A percentile compares a stretch with the other conserved stretches of the same genome.
These are phyloP conservation scores for Cytospora paraplurivora DNA, from an alignment of 2,329 filamentous ascomycete genomes.

Conservation along the genomic window DNA sequence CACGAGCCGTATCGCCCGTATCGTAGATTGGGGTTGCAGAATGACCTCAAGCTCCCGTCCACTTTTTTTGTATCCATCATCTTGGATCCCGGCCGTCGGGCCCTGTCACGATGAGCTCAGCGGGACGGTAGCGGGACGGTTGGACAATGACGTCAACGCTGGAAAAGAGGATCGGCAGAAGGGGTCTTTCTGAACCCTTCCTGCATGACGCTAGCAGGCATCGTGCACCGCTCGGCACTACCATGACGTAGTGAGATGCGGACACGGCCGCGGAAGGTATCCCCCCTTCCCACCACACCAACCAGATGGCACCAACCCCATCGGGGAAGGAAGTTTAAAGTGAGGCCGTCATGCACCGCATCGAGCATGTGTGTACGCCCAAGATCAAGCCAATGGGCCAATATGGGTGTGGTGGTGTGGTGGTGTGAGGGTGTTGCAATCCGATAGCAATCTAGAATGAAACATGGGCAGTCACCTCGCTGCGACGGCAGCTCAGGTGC, in stretches of 20 bases:
- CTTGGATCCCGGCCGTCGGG: background rate
- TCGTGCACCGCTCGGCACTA: background rate
- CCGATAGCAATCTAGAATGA: background rate
- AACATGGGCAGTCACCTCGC: background rate
- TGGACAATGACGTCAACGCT: background rate
- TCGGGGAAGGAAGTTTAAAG: conserved; percentile 11
- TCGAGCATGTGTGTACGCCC: conserved; percentile 4
- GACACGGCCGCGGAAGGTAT: conserved; percentile 7
- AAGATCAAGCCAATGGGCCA: background rate
- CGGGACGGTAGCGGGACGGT: background rate
- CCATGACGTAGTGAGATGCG: conserved; percentile 8
- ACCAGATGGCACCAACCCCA: conserved; percentile 20
- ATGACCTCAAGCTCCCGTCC: conserved; percentile 4
- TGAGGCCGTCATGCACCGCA: conserved; percentile 14
- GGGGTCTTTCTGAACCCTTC: conserved; percentile 3
- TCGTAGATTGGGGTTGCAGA: background rate
- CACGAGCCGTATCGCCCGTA: background rate
- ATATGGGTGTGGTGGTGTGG: background rate
- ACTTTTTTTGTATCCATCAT: background rate
- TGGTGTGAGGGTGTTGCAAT: background rate
- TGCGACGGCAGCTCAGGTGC: conserved; percentile 5
- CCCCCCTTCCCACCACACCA: conserved; percentile 13
- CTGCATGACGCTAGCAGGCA: conserved; percentile 3
- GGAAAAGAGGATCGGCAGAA: background rate
- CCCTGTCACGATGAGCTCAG: conserved; percentile 2